Conservation (phyloP, 163 green algal species). For the Chlamydomonas reinhardtii region DNA sequence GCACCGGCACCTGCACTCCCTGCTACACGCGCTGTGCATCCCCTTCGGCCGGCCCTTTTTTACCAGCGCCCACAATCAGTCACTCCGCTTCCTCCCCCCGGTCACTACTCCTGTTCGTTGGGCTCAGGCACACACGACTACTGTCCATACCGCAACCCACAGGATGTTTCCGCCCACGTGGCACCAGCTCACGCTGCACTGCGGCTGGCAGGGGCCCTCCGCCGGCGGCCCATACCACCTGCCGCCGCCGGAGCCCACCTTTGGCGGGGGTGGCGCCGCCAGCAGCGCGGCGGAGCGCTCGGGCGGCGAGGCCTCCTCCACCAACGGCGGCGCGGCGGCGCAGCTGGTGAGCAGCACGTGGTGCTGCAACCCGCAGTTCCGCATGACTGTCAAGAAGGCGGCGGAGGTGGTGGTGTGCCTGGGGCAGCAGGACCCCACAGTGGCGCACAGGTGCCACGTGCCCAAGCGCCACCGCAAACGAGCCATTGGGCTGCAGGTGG, state of each 20-base stretch:
- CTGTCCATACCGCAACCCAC: no score
- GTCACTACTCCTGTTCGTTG: no score
- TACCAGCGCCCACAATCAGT: no score
- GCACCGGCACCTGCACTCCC: no score
- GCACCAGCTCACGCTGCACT: conserved; percentile 76
- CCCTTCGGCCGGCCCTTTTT: no score
- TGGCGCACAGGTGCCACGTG: conserved; percentile 55
- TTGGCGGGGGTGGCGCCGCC: not conserved
- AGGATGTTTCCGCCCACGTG: conserved; percentile 70
- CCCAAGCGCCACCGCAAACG: conserved; percentile 50
- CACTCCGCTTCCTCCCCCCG: no score
- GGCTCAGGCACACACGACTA: no score
- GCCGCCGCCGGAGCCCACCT: not conserved
- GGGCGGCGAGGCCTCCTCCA: not conserved
- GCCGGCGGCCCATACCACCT: conserved; percentile 60
- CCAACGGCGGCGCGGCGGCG: not conserved
- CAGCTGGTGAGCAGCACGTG: conserved; percentile 60
- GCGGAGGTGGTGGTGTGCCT: conserved; percentile 69
- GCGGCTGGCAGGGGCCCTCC: conserved; percentile 67
- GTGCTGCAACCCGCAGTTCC: conserved; percentile 48
- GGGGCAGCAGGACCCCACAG: conserved; percentile 64
- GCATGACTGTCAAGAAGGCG: conserved; percentile 61
- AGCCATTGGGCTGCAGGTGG: conserved; percentile 59
- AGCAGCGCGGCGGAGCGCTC: not conserved
- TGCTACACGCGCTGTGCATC: no score